Conservation (phyloP, 2,329 filamentous ascomycete genomes). For the Penicillium sp. region DNA sequence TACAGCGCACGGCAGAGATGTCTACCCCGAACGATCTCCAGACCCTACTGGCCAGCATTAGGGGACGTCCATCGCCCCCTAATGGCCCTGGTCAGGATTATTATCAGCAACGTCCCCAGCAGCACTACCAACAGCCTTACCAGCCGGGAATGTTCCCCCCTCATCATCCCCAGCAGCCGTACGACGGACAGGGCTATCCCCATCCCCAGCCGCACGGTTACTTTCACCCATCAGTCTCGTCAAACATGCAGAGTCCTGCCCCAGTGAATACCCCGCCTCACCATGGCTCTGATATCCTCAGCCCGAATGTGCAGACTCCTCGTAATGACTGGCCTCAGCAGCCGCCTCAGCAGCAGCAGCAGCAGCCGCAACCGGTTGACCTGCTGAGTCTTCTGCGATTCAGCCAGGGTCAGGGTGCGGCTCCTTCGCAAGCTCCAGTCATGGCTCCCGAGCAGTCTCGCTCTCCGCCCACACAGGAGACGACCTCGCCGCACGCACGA, state of each 20-base stretch:
- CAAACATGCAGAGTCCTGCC: constrained; percentile 57
- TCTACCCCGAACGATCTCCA: constrained; percentile 48
- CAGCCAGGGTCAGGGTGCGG: constrained; percentile 47
- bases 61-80: constrained; percentile 39
- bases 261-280: constrained; percentile 54
- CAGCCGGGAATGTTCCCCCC: constrained; percentile 32
- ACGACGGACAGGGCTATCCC: constrained; percentile 33
- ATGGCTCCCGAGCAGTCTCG: constrained; percentile 25
- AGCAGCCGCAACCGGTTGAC: constrained; percentile 49
- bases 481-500: constrained; percentile 30
- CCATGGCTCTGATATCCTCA: constrained; percentile 58
- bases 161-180: constrained; percentile 31
- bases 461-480: constrained; percentile 29
- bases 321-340: constrained; percentile 43
- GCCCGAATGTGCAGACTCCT: constrained; percentile 51
- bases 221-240: constrained; percentile 57
- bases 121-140: constrained; percentile 24
- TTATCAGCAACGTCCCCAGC: constrained; percentile 25
- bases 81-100: constrained; percentile 31
- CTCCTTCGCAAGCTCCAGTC: constrained; percentile 29
- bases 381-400: constrained; percentile 66
- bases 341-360: constrained; percentile 38
- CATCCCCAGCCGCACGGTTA: constrained; percentile 43
- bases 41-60: constrained; percentile 47
- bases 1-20: constrained; percentile 45